Percentiles rank a stretch among this genome's conserved stretches.
Evolutionary conservation across 208 protist species (phyloP).

Genomic region (Pavlovales sp.): DNA sequence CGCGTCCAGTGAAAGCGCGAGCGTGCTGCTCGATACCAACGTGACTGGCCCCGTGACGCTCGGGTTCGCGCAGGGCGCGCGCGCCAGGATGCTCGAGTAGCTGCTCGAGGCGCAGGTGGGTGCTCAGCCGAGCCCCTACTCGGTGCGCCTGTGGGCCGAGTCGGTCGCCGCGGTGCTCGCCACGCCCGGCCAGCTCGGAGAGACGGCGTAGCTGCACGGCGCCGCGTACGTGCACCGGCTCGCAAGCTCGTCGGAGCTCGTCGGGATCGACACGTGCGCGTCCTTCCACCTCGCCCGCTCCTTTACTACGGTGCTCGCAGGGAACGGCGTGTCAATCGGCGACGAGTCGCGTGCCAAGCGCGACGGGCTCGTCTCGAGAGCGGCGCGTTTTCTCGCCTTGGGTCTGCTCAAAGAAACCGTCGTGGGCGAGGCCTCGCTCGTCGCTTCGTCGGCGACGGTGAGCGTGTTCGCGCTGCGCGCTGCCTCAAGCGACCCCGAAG

Average conservation of each 20-base stretch:
- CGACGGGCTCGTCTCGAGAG: not conserved
- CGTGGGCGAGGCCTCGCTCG: not conserved
- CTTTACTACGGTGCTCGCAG: not conserved
- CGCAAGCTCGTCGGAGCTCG: not conserved
- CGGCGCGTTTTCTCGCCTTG: not conserved
- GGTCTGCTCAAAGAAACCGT: not conserved
- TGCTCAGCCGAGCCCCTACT: no score
- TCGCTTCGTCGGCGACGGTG: not conserved
- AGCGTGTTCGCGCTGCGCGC: not conserved
- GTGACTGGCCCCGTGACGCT: no score
- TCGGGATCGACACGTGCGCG: not conserved
- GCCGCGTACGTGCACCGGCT: not conserved
- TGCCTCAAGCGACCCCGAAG: not conserved
- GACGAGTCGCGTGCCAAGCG: not conserved
- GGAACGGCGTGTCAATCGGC: no score
- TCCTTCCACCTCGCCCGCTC: not conserved
- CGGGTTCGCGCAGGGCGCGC: no score
- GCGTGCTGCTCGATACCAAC: no score
- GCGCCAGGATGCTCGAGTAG: not conserved
- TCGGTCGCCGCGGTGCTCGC: not conserved
- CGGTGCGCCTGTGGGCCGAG: not conserved
- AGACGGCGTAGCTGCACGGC: not conserved
- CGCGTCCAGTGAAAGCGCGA: no score
- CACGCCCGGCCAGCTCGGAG: not conserved
- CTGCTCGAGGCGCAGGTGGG: not conserved